A percentile compares a stretch with the other conserved stretches of the same genome.
These are phyloP conservation scores for Aspergillus clavatus DNA, from an alignment of 2,329 filamentous ascomycete genomes.

Conservation along the genomic window DNA sequence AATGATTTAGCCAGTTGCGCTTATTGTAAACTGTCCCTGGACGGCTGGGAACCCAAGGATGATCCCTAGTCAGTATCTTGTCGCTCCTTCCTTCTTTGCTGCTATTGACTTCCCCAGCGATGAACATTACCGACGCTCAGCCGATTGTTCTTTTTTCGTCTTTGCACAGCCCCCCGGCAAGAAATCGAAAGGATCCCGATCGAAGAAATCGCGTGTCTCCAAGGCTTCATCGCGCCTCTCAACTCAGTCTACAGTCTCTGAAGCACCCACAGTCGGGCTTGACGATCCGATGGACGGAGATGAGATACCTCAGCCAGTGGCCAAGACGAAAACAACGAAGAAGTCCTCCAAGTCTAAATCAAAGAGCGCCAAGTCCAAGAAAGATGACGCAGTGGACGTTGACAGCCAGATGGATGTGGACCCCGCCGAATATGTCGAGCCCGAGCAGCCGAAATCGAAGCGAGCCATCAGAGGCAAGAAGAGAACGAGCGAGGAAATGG, in stretches of 20 bases:
- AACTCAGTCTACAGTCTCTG: constrained; percentile 48
- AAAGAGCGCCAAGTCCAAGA: constrained; percentile 37
- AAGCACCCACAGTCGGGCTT: constrained; percentile 39
- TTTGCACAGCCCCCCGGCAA: constrained; percentile 52
- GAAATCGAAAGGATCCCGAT: constrained; percentile 53
- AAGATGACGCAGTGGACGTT: constrained; percentile 43
- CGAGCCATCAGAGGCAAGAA: constrained; percentile 52
- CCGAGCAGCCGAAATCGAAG: constrained; percentile 34
- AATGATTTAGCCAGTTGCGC: constrained; percentile 87
- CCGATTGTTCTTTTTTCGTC: constrained; percentile 76
- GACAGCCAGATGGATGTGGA: constrained; percentile 29
- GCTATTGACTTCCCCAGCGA: constrained; percentile 51
- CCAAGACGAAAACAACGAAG: constrained; percentile 51
- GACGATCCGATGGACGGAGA: constrained; percentile 56
- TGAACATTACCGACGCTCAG: constrained; percentile 76
- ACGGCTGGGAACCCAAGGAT: constrained; percentile 91
- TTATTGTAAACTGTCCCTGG: constrained; percentile 83
- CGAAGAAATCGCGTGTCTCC: constrained; percentile 57
- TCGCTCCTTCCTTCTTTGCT: constrained; percentile 18
- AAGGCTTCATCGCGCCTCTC: constrained; percentile 66
- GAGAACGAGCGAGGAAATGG: constrained; percentile 56
- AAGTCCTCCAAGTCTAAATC: constrained; percentile 35
- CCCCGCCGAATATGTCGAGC: constrained; percentile 18
- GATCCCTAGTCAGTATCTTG: constrained; percentile 67
- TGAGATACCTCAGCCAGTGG: constrained; percentile 46